A percentile compares a stretch with the other conserved stretches of the same genome.
phyloP scores from a whole-genome alignment of 495 filamentous ascomycete genomes.

The Penicillium egyptiacum region DNA sequence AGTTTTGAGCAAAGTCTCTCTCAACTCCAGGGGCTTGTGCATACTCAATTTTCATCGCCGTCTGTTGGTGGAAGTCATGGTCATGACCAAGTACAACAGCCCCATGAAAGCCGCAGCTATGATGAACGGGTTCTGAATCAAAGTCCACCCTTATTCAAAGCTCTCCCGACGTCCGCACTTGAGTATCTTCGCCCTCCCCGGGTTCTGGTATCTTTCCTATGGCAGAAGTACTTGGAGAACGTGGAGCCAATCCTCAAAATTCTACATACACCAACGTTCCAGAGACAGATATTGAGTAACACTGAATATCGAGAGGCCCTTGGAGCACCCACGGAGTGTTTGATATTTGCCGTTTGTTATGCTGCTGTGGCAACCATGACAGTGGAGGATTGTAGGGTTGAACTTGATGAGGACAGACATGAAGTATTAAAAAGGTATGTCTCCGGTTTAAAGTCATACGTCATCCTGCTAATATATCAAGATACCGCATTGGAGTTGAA shows the following conservation, averaged over 20 bases:
- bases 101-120: not conserved
- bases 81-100: too few relatives aligned
- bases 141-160: not conserved
- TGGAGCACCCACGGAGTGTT: conserved; percentile 48
- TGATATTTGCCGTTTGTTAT: conserved; percentile 74
- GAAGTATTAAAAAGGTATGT: conserved; percentile 47
- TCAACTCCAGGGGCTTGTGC: conserved; percentile 14
- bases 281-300: conserved; percentile 14
- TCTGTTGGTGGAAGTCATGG: not conserved
- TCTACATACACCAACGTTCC: conserved; percentile 25
- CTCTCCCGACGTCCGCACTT: not conserved
- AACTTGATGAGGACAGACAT: conserved; percentile 17
- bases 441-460: not conserved
- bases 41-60: not conserved
- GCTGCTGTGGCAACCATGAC: conserved; percentile 63
- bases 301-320: conserved; percentile 7
- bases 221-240: conserved; percentile 29
- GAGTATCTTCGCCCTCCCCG: conserved; percentile 10
- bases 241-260: conserved; percentile 34
- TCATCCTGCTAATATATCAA: conserved; percentile 9
- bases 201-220: conserved; percentile 14
- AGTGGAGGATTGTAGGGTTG: conserved; percentile 23
- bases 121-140: not conserved
- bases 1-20: conserved; percentile 11
- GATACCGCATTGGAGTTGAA: conserved; percentile 49